These are phyloP conservation scores for Exophiala sp. DNA, from an alignment of 2,329 filamentous ascomycete species.

Conservation along the genomic window DNA sequence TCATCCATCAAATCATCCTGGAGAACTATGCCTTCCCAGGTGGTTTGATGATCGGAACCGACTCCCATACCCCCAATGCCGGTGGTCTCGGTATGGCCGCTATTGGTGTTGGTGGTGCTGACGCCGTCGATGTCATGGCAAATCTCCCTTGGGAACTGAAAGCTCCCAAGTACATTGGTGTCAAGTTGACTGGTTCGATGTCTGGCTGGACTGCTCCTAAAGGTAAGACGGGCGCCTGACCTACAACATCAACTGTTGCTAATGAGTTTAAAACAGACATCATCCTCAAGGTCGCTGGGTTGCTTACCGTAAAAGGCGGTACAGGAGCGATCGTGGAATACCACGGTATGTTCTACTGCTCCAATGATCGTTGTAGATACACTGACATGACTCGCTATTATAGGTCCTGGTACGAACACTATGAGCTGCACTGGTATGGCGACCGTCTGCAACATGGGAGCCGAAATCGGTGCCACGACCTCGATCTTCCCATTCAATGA, in stretches of 20 bases:
- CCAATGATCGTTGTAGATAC: no score
- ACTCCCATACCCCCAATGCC: constrained; percentile 95
- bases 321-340: constrained; percentile 69
- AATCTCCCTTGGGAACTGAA: constrained; percentile 97
- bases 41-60: constrained; percentile 94
- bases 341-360: no score
- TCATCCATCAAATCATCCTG: constrained; percentile 97
- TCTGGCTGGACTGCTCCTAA: constrained; percentile 91
- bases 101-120: constrained; percentile 95
- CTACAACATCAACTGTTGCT: constrained; percentile 1
- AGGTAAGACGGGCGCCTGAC: constrained; percentile 46
- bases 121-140: constrained; percentile 98
- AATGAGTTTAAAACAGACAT: constrained; percentile 57
- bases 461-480: constrained; percentile 63
- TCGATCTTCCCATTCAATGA: constrained; percentile 98
- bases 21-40: constrained; percentile 99
- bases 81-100: constrained; percentile 82
- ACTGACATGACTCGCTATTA: no score
- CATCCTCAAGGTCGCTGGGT: constrained; percentile 94
- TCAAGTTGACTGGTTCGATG: constrained; percentile 84
- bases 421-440: constrained; percentile 82
- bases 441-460: constrained; percentile 59
- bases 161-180: constrained; percentile 93
- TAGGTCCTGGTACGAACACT: constrained; percentile 63
- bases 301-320: constrained; percentile 95